A percentile compares a stretch with the other conserved stretches of the same genome.
phyloP scores from a whole-genome alignment of 768 basidiomycete genomes.

The Pulveroboletus sp. region DNA sequence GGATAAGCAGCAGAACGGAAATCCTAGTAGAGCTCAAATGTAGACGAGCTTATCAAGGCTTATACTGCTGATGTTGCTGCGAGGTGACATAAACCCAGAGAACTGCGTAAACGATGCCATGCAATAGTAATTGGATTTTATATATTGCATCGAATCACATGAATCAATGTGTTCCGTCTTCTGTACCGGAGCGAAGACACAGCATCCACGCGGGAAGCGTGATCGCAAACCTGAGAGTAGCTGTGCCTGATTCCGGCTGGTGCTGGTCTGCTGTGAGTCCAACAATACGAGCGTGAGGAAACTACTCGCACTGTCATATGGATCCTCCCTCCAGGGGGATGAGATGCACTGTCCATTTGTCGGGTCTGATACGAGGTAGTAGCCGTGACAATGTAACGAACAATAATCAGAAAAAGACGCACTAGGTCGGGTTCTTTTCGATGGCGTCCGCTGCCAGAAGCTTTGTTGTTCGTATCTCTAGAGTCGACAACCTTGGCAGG shows the following conservation, averaged over 20 bases:
- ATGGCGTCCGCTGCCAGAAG: not conserved
- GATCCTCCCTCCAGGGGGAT: not conserved
- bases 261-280: not conserved
- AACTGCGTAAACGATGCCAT: no score
- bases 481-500: no score
- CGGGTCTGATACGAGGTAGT: not conserved
- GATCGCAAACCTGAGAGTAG: not conserved
- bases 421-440: not conserved
- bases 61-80: no score
- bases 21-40: no score
- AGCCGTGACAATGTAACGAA: not conserved
- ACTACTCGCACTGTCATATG: not conserved
- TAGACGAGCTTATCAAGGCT: no score
- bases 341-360: not conserved
- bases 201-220: not conserved
- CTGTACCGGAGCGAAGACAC: not conserved
- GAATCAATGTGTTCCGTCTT: not conserved
- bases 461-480: no score
- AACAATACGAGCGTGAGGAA: not conserved
- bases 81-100: no score
- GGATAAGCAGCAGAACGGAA: no score
- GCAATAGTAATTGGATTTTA: not conserved
- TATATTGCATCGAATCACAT: not conserved
- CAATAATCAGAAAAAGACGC: not conserved
- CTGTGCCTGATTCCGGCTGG: not conserved